A percentile compares a stretch with the other conserved stretches of the same genome.
Evolutionary conservation across 176 grass and related monocot species (phyloP).

Genomic region (Avena eriantha): DNA sequence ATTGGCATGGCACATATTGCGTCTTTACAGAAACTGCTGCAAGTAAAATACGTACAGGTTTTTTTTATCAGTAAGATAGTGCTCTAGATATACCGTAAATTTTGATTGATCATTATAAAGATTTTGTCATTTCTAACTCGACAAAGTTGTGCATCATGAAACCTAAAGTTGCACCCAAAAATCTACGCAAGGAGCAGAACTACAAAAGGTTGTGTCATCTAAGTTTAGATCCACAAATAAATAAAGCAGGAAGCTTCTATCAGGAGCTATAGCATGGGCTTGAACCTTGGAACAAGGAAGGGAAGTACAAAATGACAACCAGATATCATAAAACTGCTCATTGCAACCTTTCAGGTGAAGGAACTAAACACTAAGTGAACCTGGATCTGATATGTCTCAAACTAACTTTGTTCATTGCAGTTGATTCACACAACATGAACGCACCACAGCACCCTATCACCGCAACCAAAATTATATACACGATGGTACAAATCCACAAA

Average conservation of each 20-base stretch:
- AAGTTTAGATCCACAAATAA: conserved; percentile 24
- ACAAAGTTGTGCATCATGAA: conserved; percentile 21
- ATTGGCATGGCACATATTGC: conserved; percentile 25
- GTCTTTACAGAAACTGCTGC: conserved; percentile 21
- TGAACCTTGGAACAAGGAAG: not conserved
- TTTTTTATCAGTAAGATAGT: not conserved
- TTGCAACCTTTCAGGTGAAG: conserved; percentile 32
- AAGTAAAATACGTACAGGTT: conserved; percentile 1
- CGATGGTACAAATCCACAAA: not conserved
- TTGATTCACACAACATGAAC: not conserved
- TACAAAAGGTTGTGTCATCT: not conserved
- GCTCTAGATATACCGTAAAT: not conserved
- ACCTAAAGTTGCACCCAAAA: not conserved
- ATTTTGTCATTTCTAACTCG: not conserved
- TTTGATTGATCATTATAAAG: conserved; percentile 13
- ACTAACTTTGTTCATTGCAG: conserved; percentile 14
- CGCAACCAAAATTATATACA: conserved; percentile 6
- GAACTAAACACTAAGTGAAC: conserved; percentile 9
- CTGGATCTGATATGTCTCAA: not conserved
- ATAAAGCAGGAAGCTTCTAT: conserved; percentile 21
- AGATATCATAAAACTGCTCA: conserved; percentile 39
- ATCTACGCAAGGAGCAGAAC: not conserved
- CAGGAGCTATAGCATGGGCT: not conserved
- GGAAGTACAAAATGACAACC: conserved; percentile 24
- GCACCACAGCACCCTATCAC: not conserved